phyloP scores from a whole-genome alignment of 2,329 filamentous ascomycete genomes.

The Rachicladosporium sp. region DNA sequence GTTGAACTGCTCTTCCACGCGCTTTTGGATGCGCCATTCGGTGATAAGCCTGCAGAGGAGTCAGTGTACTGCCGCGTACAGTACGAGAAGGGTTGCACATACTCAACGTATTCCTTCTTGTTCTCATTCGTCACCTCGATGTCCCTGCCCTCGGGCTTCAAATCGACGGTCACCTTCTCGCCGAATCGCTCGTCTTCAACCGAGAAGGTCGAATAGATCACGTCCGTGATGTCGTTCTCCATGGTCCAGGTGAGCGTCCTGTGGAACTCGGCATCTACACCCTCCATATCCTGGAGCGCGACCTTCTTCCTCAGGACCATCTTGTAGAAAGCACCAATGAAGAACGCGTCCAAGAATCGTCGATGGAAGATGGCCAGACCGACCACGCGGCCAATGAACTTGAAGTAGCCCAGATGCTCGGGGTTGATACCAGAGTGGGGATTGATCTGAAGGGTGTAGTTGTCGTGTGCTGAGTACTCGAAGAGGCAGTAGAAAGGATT shows the following conservation, averaged over 20 bases:
- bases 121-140: constrained; percentile 98
- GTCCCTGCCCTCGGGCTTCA: constrained; percentile 79
- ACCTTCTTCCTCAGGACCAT: constrained; percentile 96
- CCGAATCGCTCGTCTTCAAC: constrained; percentile 97
- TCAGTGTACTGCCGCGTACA: too few species aligned
- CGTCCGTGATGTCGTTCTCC: constrained; percentile 93
- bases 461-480: constrained; percentile 98
- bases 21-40: constrained; percentile 98
- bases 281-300: constrained; percentile 89
- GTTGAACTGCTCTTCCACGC: constrained; percentile 95
- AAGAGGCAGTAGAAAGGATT: constrained; percentile 99
- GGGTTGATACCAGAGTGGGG: constrained; percentile 98
- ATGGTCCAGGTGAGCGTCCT: constrained; percentile 93
- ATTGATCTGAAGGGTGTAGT: constrained; percentile 99
- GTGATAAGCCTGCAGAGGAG: constrained; percentile 59
- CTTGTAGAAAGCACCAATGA: constrained; percentile 98
- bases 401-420: constrained; percentile 99
- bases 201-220: constrained; percentile 89
- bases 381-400: constrained; percentile 96
- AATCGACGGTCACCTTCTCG: constrained; percentile 82
- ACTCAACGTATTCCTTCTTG: constrained; percentile 97
- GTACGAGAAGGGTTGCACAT: constrained; percentile 27
- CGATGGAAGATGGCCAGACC: constrained; percentile 96
- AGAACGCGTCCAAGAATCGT: constrained; percentile 95
- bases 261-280: constrained; percentile 96